Percentiles rank a stretch among this genome's conserved stretches.
Conservation (phyloP, 1,284 basidiomycete species). For the Phellopilus nigrolimitatus region DNA sequence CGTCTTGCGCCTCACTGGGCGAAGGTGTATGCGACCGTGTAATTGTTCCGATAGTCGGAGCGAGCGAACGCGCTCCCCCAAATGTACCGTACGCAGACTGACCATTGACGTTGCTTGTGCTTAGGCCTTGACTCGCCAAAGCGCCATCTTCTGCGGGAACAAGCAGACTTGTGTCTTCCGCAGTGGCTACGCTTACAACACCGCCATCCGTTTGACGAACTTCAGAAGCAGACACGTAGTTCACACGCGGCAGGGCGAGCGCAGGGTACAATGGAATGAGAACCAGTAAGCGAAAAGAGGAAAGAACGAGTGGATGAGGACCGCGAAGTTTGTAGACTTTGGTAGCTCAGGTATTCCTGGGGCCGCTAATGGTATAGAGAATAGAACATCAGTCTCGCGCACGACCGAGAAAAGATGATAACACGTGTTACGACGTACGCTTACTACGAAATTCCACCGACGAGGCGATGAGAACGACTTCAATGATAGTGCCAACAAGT, state of each 20-base stretch:
- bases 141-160: conserved; percentile 41
- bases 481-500: conserved; percentile 53
- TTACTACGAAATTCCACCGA: conserved; percentile 37
- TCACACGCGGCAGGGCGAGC: conserved; percentile 53
- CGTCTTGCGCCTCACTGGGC: conserved; percentile 40
- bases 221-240: conserved; percentile 45
- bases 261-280: conserved; percentile 54
- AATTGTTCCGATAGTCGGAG: conserved; percentile 49
- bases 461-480: conserved; percentile 49
- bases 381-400: not conserved
- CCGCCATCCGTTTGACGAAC: conserved; percentile 35
- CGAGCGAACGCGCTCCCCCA: conserved; percentile 43
- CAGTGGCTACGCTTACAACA: conserved; percentile 32
- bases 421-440: conserved; percentile 36
- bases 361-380: conserved; percentile 2
- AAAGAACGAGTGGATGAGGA: conserved; percentile 55
- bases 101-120: conserved; percentile 40
- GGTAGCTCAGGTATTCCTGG: conserved; percentile 29
- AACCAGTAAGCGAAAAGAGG: conserved; percentile 61
- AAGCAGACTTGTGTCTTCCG: conserved; percentile 49
- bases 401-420: conserved; percentile 2
- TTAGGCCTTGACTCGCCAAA: conserved; percentile 41
- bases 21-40: conserved; percentile 60
- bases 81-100: conserved; percentile 72
- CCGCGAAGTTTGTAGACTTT: conserved; percentile 34